Conservation (phyloP, 2,329 filamentous ascomycete species). For the Gremmenia infestans region DNA sequence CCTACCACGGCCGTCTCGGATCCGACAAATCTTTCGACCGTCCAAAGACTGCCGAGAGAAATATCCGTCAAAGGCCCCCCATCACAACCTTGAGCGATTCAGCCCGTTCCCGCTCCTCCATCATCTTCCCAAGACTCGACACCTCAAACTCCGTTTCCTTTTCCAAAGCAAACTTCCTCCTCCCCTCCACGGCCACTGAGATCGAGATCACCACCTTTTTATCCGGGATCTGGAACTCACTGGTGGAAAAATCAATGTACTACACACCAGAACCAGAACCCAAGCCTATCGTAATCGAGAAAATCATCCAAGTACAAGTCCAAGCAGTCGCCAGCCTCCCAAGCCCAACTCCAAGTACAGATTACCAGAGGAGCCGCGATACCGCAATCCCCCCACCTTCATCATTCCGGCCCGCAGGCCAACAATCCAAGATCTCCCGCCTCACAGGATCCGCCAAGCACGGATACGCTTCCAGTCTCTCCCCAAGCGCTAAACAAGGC, state of each 20-base stretch:
- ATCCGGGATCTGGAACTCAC: constrained; percentile 45
- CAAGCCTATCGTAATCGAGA: constrained; percentile 16
- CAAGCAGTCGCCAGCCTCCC: constrained; percentile 4
- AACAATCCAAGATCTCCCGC: constrained; percentile 11
- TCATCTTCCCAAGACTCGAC: constrained; percentile 7
- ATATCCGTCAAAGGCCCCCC: background rate
- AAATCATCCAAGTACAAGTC: constrained; percentile 5
- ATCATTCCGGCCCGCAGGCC: constrained; percentile 5
- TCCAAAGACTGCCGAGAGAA: background rate
- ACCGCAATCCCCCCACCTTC: background rate
- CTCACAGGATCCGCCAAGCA: constrained; percentile 5
- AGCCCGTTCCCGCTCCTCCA: background rate
- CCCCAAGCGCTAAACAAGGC: constrained; percentile 3
- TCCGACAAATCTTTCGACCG: background rate
- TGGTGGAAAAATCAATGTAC: constrained; percentile 41
- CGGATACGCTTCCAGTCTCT: constrained; percentile 8
- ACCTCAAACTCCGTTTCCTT: constrained; percentile 35
- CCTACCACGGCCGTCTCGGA: background rate
- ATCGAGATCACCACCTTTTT: constrained; percentile 51
- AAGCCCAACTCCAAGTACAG: background rate
- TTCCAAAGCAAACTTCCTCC: constrained; percentile 49
- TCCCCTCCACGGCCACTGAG: constrained; percentile 50
- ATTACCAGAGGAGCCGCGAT: background rate
- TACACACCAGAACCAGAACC: constrained; percentile 39
- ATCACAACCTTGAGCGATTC: background rate